Percentiles rank a stretch among this genome's conserved stretches.
phyloP scores from a whole-genome alignment of 495 filamentous ascomycete genomes.

The Pseudomonodictys pantanalensis region DNA sequence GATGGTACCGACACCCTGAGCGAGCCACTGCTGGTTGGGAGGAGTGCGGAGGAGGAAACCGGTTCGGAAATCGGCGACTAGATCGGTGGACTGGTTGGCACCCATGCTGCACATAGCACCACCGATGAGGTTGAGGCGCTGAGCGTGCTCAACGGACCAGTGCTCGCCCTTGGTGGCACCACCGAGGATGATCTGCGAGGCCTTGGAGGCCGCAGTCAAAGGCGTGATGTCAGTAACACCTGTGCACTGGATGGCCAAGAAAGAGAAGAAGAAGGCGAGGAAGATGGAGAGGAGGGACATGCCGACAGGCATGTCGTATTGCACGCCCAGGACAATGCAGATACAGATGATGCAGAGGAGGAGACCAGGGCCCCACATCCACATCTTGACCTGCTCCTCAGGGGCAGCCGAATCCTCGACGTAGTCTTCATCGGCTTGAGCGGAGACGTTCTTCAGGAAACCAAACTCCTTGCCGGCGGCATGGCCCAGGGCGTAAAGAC shows the following conservation, averaged over 20 bases:
- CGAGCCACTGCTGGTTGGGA: slow-evolving; percentile 62
- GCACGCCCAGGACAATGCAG: slow-evolving; percentile 58
- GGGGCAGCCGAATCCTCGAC: slow-evolving; percentile 53
- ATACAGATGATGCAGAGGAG: slow-evolving; percentile 51
- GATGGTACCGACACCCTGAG: slow-evolving; percentile 59
- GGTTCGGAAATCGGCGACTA: slow-evolving; percentile 60
- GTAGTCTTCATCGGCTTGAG: slow-evolving; percentile 36
- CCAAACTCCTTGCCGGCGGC: slow-evolving; percentile 46
- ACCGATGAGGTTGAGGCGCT: slow-evolving; percentile 62
- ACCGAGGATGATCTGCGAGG: slow-evolving; percentile 65
- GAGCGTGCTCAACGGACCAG: slow-evolving; percentile 49
- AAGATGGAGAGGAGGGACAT: slow-evolving; percentile 59
- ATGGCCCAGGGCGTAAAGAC: slow-evolving; percentile 43
- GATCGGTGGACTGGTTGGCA: slow-evolving; percentile 54
- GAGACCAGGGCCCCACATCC: slow-evolving; percentile 59
- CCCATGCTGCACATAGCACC: slow-evolving; percentile 59
- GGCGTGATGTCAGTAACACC: slow-evolving; percentile 63
- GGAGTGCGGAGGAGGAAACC: slow-evolving; percentile 63
- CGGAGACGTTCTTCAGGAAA: slow-evolving; percentile 49
- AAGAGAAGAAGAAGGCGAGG: slow-evolving; percentile 66
- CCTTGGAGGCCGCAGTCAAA: slow-evolving; percentile 62
- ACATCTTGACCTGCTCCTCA: slow-evolving; percentile 58
- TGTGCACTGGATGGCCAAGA: slow-evolving; percentile 64
- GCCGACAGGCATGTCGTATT: slow-evolving; percentile 61
- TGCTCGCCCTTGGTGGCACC: slow-evolving; percentile 54